A percentile compares a stretch with the other conserved stretches of the same genome.
Evolutionary conservation across 352 stramenopile genomes (phyloP).

Genomic region (Phytophthora kernoviae): DNA sequence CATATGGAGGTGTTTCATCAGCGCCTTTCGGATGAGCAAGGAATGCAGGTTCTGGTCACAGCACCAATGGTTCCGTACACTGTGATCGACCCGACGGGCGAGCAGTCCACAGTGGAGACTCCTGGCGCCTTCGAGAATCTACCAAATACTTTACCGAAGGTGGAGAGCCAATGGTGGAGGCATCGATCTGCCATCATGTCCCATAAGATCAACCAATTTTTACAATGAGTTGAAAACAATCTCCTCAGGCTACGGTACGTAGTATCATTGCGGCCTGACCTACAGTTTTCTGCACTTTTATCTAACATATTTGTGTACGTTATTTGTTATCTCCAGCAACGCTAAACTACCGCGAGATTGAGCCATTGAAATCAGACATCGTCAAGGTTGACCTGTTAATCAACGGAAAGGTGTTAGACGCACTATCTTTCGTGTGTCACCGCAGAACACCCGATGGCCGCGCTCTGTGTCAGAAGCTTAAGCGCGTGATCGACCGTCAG

Average conservation of each 20-base stretch:
- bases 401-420: slow-evolving; percentile 95
- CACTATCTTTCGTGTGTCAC: slow-evolving; percentile 97
- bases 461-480: slow-evolving; percentile 94
- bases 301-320: too few species aligned
- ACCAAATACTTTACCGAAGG: slow-evolving; percentile 91
- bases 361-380: slow-evolving; percentile 93
- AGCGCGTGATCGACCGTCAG: slow-evolving; percentile 96
- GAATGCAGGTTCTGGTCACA: slow-evolving; percentile 97
- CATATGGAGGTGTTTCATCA: slow-evolving; percentile 99
- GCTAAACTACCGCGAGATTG: slow-evolving; percentile 95
- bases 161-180: slow-evolving; percentile 96
- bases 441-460: slow-evolving; percentile 81
- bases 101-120: slow-evolving; percentile 60
- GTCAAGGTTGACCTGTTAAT: slow-evolving; percentile 95
- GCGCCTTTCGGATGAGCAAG: slow-evolving; percentile 97
- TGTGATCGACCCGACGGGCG: slow-evolving; percentile 70
- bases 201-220: too few species aligned
- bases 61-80: slow-evolving; percentile 98
- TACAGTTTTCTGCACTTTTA: not conserved
- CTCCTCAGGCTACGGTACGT: slow-evolving; percentile 93
- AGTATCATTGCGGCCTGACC: too few species aligned
- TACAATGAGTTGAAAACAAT: slow-evolving; percentile 98
- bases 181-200: slow-evolving; percentile 93
- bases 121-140: slow-evolving; percentile 75
- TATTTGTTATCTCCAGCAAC: slow-evolving; percentile 52